Conservation (phyloP, 2,329 filamentous ascomycete genomes). For the Xenoacremonium recifei region DNA sequence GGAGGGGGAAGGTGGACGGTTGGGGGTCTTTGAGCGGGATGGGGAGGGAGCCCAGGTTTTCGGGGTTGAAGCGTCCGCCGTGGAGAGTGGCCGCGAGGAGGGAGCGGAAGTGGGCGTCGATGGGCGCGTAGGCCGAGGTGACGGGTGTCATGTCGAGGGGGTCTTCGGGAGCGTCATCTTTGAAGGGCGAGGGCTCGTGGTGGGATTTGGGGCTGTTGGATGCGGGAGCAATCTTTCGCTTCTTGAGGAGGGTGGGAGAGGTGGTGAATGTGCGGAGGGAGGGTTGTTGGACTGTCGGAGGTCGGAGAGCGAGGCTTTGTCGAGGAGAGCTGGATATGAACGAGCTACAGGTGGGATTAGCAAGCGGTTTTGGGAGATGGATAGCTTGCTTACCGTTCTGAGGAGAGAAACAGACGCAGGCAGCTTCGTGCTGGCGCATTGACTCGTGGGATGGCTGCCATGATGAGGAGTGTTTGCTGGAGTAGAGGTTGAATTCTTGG, state of each 20-base stretch:
- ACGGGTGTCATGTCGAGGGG: conserved; percentile 51
- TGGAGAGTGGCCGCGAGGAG: conserved; percentile 39
- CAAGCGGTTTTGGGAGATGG: no score
- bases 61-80: conserved; percentile 53
- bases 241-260: conserved; percentile 32
- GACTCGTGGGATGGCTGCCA: conserved; percentile 21
- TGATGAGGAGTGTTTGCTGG: conserved; percentile 10
- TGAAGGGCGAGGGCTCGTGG: conserved; percentile 16
- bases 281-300: conserved; percentile 1
- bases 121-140: conserved; percentile 38
- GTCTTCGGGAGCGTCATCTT: conserved; percentile 37
- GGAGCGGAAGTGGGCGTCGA: conserved; percentile 42
- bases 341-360: no score
- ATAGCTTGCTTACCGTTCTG: conserved; percentile 21
- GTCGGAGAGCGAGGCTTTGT: conserved; percentile 8
- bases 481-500: no score
- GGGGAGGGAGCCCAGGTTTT: conserved; percentile 44
- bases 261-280: conserved; percentile 29
- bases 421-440: conserved; percentile 21
- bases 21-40: conserved; percentile 35
- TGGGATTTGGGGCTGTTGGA: conserved; percentile 27
- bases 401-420: conserved; percentile 21
- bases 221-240: conserved; percentile 35
- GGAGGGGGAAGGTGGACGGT: conserved; percentile 43
- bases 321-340: conserved; percentile 11